These are phyloP conservation scores for Medicago lupulina DNA, from an alignment of 306 rosid genomes.

Conservation along the genomic window DNA sequence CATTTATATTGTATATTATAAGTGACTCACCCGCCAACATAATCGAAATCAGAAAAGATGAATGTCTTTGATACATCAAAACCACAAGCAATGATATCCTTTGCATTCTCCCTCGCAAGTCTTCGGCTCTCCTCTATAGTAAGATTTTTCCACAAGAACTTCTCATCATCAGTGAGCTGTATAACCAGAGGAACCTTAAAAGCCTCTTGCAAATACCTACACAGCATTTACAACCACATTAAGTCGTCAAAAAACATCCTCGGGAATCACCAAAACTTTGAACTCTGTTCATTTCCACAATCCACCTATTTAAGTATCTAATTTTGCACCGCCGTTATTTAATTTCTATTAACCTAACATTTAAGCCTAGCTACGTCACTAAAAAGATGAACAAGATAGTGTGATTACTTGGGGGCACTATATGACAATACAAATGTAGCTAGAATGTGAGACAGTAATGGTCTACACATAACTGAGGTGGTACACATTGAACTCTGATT, in stretches of 20 bases:
- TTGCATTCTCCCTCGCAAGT: slow-evolving; percentile 89
- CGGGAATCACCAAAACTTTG: slow-evolving; percentile 15
- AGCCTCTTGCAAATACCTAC: slow-evolving; percentile 92
- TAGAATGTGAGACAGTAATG: too few species aligned
- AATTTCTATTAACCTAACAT: slow-evolving; percentile 22
- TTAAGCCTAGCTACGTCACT: not conserved
- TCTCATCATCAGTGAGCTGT: slow-evolving; percentile 96
- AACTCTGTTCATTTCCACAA: slow-evolving; percentile 11
- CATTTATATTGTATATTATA: not conserved
- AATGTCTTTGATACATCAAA: slow-evolving; percentile 85
- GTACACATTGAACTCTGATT: too few species aligned
- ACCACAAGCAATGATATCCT: slow-evolving; percentile 97
- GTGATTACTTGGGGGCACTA: too few species aligned
- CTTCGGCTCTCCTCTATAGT: slow-evolving; percentile 79
- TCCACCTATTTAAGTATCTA: slow-evolving; percentile 2
- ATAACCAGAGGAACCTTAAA: slow-evolving; percentile 95
- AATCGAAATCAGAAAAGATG: slow-evolving; percentile 80
- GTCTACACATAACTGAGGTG: too few species aligned
- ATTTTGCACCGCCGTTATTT: not conserved
- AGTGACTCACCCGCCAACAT: slow-evolving; percentile 81
- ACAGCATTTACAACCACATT: slow-evolving; percentile 29
- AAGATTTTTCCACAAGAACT: slow-evolving; percentile 87
- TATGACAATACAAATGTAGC: too few species aligned
- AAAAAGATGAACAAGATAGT: not conserved
- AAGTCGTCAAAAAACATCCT: slow-evolving; percentile 35